Conservation (phyloP, 2,329 filamentous ascomycete genomes). For the Pestalotiopsis sp. region DNA sequence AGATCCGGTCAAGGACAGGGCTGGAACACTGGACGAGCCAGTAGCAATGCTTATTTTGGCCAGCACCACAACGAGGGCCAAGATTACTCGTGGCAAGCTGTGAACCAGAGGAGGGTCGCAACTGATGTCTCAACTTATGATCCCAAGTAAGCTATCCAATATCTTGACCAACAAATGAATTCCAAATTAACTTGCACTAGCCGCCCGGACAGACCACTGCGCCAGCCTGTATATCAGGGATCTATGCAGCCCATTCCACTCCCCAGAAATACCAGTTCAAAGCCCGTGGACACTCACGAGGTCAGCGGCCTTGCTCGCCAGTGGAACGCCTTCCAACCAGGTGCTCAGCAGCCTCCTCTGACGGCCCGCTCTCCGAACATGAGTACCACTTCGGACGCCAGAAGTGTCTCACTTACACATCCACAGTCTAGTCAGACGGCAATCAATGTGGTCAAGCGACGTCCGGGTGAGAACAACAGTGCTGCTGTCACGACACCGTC, state of each 20-base stretch:
- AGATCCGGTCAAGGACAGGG: background rate
- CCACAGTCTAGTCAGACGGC: background rate
- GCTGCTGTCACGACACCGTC: no score
- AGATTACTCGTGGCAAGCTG: background rate
- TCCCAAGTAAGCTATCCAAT: background rate
- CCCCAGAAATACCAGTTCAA: background rate
- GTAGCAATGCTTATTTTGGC: background rate
- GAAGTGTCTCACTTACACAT: background rate
- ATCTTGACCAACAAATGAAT: background rate
- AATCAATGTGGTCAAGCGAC: background rate
- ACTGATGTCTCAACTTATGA: background rate
- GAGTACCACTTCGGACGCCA: background rate
- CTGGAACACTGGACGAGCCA: background rate
- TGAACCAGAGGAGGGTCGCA: background rate
- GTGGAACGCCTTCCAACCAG: background rate
- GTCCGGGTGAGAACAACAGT: background rate
- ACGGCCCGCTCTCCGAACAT: background rate
- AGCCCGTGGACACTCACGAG: background rate
- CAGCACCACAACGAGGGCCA: background rate
- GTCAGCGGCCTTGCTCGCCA: background rate
- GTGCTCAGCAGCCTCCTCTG: background rate
- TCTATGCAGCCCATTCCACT: background rate
- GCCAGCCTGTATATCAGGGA: background rate
- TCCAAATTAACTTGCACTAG: background rate
- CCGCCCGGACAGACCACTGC: background rate